Percentiles rank a stretch among this genome's conserved stretches.
phyloP scores from a whole-genome alignment of 2,329 filamentous ascomycete genomes.

The Aureobasidium sp. region DNA sequence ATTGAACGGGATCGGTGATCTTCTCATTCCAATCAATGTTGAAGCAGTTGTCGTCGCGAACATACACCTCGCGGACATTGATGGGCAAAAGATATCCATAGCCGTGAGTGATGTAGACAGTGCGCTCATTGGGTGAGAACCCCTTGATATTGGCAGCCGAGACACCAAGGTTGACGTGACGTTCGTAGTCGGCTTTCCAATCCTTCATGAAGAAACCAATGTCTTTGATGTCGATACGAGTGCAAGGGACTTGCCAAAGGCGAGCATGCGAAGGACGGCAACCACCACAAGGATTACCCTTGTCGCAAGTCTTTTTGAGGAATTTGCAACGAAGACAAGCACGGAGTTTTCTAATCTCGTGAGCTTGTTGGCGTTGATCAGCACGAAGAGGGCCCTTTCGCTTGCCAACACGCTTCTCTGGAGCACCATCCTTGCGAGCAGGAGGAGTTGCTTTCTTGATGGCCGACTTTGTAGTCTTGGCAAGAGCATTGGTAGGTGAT shows the following conservation, averaged over 20 bases:
- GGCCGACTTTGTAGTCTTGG: constrained; percentile 75
- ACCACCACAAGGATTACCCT: constrained; percentile 89
- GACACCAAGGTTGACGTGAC: constrained; percentile 78
- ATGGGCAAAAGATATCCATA: constrained; percentile 91
- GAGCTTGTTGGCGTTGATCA: constrained; percentile 92
- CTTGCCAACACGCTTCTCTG: constrained; percentile 88
- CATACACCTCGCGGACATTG: constrained; percentile 87
- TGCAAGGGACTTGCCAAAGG: constrained; percentile 96
- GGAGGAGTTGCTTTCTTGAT: constrained; percentile 63
- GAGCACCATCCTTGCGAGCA: constrained; percentile 67
- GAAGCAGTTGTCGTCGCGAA: constrained; percentile 88
- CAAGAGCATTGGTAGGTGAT: constrained; percentile 38
- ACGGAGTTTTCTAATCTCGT: constrained; percentile 90
- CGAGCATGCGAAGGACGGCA: constrained; percentile 94
- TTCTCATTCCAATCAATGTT: constrained; percentile 90
- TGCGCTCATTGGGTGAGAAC: constrained; percentile 54
- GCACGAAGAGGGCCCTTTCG: constrained; percentile 83
- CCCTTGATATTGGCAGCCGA: constrained; percentile 95
- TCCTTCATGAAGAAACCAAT: constrained; percentile 99
- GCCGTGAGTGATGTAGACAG: constrained; percentile 91
- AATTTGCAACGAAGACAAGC: constrained; percentile 96
- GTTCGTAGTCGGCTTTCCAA: constrained; percentile 95
- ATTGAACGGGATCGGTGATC: constrained; percentile 66
- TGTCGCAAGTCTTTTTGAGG: constrained; percentile 98
- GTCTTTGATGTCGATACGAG: constrained; percentile 96